phyloP scores from a whole-genome alignment of 192 early-diverging fungal species.

The Backusella mclennaniae region DNA sequence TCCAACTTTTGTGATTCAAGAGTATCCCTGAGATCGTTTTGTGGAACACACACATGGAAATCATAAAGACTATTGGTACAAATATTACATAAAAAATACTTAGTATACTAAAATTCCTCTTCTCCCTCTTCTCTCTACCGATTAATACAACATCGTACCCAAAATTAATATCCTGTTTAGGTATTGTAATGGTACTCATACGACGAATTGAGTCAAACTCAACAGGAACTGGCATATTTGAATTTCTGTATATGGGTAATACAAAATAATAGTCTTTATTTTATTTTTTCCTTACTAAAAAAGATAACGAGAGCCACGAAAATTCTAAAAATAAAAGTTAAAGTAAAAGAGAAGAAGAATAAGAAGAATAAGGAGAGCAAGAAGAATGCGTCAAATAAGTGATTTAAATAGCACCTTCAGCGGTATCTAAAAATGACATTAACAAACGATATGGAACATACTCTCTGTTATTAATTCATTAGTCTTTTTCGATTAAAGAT shows the following conservation, averaged over 20 bases:
- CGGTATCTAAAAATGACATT: not conserved
- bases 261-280: not conserved
- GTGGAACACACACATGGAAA: slow-evolving; percentile 25
- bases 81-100: not conserved
- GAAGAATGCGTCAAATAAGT: not conserved
- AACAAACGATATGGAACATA: not conserved
- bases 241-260: not conserved
- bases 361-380: not conserved
- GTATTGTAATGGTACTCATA: slow-evolving; percentile 30
- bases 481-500: not conserved
- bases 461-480: not conserved
- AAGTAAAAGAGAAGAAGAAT: not conserved
- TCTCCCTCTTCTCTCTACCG: not conserved
- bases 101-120: not conserved
- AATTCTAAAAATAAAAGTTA: not conserved
- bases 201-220: slow-evolving; percentile 26
- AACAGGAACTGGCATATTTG: slow-evolving; percentile 31
- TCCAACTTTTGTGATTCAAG: slow-evolving; percentile 69
- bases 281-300: not conserved
- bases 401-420: not conserved
- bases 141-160: slow-evolving; percentile 22
- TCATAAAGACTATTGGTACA: slow-evolving; percentile 17
- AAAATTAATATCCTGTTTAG: slow-evolving; percentile 34
- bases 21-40: slow-evolving; percentile 7
- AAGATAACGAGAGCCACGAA: not conserved